Percentiles rank a stretch among this genome's conserved stretches.
Evolutionary conservation across 2,329 filamentous ascomycete genomes (phyloP).

Genomic region (Thelonectria olida): DNA sequence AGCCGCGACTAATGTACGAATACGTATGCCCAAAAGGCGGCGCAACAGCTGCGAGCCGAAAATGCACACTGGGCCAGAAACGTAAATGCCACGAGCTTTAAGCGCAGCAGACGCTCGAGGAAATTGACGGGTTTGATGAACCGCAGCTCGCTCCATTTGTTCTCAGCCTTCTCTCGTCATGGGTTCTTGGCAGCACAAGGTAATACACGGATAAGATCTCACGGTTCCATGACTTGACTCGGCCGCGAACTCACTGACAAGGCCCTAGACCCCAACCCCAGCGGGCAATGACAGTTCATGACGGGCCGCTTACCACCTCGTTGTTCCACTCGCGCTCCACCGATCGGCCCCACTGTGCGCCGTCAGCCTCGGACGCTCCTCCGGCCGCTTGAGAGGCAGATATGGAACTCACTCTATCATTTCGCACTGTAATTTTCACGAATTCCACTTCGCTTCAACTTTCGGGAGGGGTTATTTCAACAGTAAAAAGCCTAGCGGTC

Average conservation of each 20-base stretch:
- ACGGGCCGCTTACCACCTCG: slow-evolving; percentile 16
- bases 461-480: no score
- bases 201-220: neutral
- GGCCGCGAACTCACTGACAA: no score
- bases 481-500: no score
- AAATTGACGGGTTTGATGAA: neutral
- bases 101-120: slow-evolving; percentile 5
- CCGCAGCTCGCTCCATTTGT: neutral
- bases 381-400: neutral
- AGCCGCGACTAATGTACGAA: no score
- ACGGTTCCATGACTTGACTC: neutral
- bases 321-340: slow-evolving; percentile 3
- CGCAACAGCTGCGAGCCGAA: no score
- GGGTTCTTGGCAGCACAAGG: neutral
- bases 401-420: no score
- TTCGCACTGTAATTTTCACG: no score
- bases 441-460: no score
- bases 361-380: slow-evolving; percentile 10
- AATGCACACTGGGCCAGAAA: no score
- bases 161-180: neutral
- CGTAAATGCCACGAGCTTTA: neutral
- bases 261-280: neutral
- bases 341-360: slow-evolving; percentile 32
- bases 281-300: slow-evolving; percentile 10
- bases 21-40: no score